Base-by-base conservation (phyloP, 1,284 basidiomycete genomes). In the Sanghuangporus sanghuang region DNA sequence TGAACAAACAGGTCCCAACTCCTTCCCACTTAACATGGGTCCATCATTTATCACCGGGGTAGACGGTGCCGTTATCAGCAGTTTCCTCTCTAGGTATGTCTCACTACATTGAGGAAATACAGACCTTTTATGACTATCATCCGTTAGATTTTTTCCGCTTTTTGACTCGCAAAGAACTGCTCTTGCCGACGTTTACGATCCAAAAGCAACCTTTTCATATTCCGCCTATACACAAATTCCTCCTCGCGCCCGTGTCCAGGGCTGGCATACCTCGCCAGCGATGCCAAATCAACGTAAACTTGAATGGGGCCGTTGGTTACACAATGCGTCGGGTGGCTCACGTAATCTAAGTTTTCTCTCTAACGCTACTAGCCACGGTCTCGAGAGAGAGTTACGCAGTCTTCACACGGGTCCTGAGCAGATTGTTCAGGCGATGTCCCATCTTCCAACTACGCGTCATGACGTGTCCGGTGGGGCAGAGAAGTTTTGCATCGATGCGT, bases 401-500 rank as follows among this genome's bases (percentile, higher is more conserved):
- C 74, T 97, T 63, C 87, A 95, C 73, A 79, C 90, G 53, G 92
- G 94, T 27, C 81, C 81, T 46, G 86, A 89, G 63, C 81, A 82
- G 6, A 86, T 87, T 53, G 76, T 93, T 23, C 82, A 83, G 56
- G 82, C 85, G 16, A 79, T 92, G 62, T 74, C 76, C 40, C 77
- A 78, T 39, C 77, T 98, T 56, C 96, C 96, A 0, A 76, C 75
- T 61, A 97, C 95, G 3, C 85, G 81, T 68, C 96, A 98, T 72
- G 87, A 90, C 68, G 83, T 97, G 73, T 71, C 80, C 73, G 81
- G 85, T 66, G 75, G 86, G 5, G 80, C 89, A 0, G 86, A 88
- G 69, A 95, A 92, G 73, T 98, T 98, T 74, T 87, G 87, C 67
- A 83, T 98, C 42, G 96, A 99, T 73, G 86, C 92, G 0, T 96